A percentile compares a stretch with the other conserved stretches of the same genome.
Evolutionary conservation across 176 grass and related monocot species (phyloP).

Genomic region (Eragrostis curvula): DNA sequence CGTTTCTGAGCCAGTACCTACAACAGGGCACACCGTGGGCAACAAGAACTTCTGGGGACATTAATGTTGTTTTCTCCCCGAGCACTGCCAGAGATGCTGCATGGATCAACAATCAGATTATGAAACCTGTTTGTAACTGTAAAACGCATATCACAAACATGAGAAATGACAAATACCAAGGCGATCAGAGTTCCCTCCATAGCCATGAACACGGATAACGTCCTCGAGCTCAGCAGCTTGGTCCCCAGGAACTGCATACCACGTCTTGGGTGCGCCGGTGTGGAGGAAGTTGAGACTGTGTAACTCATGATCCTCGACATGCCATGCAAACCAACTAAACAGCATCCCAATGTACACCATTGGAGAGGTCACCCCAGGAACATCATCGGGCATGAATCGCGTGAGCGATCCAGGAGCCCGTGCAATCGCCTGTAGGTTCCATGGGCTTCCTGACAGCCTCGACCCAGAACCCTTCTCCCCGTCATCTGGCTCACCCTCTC

Average conservation of each 20-base stretch:
- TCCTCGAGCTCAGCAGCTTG: constrained; percentile 71
- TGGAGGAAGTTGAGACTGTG: constrained; percentile 97
- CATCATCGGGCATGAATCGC: constrained; percentile 95
- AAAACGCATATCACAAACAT: not conserved
- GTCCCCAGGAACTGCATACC: constrained; percentile 81
- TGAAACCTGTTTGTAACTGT: not conserved
- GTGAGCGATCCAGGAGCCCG: constrained; percentile 83
- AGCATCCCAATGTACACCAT: constrained; percentile 99
- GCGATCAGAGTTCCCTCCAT: constrained; percentile 76
- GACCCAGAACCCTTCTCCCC: constrained; percentile 60
- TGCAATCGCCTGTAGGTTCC: constrained; percentile 91
- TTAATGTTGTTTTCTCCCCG: constrained; percentile 92
- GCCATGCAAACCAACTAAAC: constrained; percentile 99
- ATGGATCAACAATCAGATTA: constrained; percentile 38
- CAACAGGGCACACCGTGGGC: constrained; percentile 79
- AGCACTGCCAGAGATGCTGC: constrained; percentile 82
- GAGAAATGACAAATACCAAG: constrained; percentile 53
- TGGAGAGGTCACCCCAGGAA: constrained; percentile 89
- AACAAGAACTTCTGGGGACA: constrained; percentile 86
- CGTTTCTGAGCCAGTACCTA: constrained; percentile 63
- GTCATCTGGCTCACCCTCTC: constrained; percentile 39
- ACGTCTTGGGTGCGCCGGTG: constrained; percentile 79
- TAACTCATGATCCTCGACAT: constrained; percentile 96
- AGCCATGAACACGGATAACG: constrained; percentile 78
- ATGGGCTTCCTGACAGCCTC: constrained; percentile 87